A percentile compares a stretch with the other conserved stretches of the same genome.
Conservation (phyloP, 768 basidiomycete species). For the Mycena rebaudengoi region DNA sequence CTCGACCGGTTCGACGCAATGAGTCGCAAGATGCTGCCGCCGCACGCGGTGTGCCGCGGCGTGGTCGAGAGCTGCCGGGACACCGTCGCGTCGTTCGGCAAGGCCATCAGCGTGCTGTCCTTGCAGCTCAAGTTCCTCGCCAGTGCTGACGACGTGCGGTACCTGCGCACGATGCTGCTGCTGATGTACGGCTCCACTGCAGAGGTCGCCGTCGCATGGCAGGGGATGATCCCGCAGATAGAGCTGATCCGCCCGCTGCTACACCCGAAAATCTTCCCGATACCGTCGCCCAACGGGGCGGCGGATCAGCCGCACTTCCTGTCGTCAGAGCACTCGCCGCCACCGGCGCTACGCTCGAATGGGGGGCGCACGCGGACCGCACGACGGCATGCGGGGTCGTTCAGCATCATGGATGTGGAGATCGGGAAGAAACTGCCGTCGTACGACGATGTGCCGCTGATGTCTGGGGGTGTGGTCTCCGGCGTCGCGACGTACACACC, state of each 20-base stretch:
- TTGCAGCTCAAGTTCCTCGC: slow-evolving; percentile 84
- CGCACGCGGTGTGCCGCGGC: slow-evolving; percentile 74
- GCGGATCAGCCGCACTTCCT: too few species aligned
- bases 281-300: slow-evolving; percentile 37
- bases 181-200: slow-evolving; percentile 90
- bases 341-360: slow-evolving; percentile 5
- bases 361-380: slow-evolving; percentile 60
- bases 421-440: slow-evolving; percentile 83
- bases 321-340: slow-evolving; percentile 7
- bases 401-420: slow-evolving; percentile 91
- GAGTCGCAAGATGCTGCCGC: slow-evolving; percentile 73
- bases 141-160: slow-evolving; percentile 82
- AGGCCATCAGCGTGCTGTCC: slow-evolving; percentile 84
- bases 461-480: slow-evolving; percentile 45
- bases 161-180: slow-evolving; percentile 84
- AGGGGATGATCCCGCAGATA: slow-evolving; percentile 73
- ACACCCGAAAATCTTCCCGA: slow-evolving; percentile 38
- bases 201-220: slow-evolving; percentile 90
- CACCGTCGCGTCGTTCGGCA: slow-evolving; percentile 83
- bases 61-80: slow-evolving; percentile 88
- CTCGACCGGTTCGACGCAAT: slow-evolving; percentile 91
- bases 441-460: slow-evolving; percentile 55
- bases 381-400: slow-evolving; percentile 92
- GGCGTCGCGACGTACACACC: slow-evolving; percentile 46
- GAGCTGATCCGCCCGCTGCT: slow-evolving; percentile 75